Evolutionary conservation across 75 land plant genomes (phyloP).

Genomic region (Isoetes taiwanensis): DNA sequence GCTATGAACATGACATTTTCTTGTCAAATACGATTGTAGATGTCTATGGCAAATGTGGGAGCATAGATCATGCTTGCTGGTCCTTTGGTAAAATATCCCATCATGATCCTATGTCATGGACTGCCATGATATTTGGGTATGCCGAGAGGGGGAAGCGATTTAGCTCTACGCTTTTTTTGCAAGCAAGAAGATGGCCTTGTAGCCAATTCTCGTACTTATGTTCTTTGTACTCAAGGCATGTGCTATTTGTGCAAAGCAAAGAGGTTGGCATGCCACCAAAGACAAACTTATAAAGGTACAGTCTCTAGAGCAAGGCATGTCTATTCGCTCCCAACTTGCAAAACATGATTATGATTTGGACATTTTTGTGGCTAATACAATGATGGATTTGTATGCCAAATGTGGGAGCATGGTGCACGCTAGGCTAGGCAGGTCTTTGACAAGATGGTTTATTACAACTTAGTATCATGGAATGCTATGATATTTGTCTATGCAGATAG

Average conservation of each 20-base stretch:
- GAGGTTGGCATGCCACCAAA: too few species aligned
- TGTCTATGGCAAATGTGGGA: conserved; percentile 35
- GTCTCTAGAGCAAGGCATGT: too few species aligned
- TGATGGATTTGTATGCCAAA: conserved; percentile 32
- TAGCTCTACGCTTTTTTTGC: too few species aligned
- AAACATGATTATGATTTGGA: too few species aligned
- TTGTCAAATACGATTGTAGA: conserved; percentile 30
- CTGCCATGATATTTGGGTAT: conserved; percentile 34
- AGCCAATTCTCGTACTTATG: too few species aligned
- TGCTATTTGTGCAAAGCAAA: too few species aligned
- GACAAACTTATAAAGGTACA: too few species aligned
- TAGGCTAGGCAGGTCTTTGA: conserved; percentile 19
- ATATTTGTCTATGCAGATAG: conserved; percentile 24
- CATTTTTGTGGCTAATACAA: conserved; percentile 21
- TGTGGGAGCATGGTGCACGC: conserved; percentile 21
- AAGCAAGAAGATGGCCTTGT: too few species aligned
- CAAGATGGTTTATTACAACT: conserved; percentile 19
- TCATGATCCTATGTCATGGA: conserved; percentile 31
- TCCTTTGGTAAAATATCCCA: conserved; percentile 18
- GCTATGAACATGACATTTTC: conserved; percentile 18
- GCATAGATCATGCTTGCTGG: conserved; percentile 14
- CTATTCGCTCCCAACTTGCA: too few species aligned
- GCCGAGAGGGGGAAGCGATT: conserved; percentile 14
- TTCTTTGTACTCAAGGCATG: too few species aligned
- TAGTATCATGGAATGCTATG: conserved; percentile 29